phyloP scores from a whole-genome alignment of 78 protist genomes.

The Dictyostelium capitatum region DNA sequence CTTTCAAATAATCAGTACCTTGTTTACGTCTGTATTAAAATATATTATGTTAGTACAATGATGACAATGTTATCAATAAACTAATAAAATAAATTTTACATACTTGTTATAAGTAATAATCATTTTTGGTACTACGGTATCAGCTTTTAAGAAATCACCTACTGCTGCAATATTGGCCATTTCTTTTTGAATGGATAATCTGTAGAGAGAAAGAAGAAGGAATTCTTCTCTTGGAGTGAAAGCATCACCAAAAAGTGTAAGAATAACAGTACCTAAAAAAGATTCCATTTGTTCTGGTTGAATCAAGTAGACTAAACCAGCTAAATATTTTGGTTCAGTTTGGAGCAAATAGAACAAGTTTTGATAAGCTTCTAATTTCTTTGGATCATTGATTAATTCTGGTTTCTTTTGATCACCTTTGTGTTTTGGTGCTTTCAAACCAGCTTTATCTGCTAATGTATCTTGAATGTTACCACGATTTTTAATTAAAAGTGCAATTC shows the following conservation, averaged over 20 bases:
- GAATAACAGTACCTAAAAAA: conserved; percentile 89
- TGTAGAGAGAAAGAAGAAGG: conserved; percentile 85
- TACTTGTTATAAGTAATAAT: conserved; percentile 86
- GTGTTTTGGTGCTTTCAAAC: conserved; percentile 65
- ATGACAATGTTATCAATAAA: no score
- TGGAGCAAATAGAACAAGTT: conserved; percentile 90
- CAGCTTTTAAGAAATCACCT: conserved; percentile 84
- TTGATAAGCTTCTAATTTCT: conserved; percentile 85
- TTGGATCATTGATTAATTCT: conserved; percentile 83
- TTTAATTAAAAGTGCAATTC: conserved; percentile 88
- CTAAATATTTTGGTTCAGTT: conserved; percentile 92
- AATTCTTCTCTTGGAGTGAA: conserved; percentile 94
- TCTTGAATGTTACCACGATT: conserved; percentile 88
- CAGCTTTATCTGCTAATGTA: conserved; percentile 79
- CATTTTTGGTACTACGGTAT: conserved; percentile 90
- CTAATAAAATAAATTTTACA: not conserved
- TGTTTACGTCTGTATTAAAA: conserved; percentile 86
- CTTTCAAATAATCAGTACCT: conserved; percentile 85
- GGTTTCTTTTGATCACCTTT: conserved; percentile 84
- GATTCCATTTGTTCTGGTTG: conserved; percentile 88
- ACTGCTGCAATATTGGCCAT: conserved; percentile 79
- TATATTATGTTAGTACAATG: no score
- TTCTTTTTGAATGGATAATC: conserved; percentile 85
- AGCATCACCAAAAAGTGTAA: conserved; percentile 92
- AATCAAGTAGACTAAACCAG: conserved; percentile 82